Evolutionary conservation across 768 basidiomycete genomes (phyloP).

Genomic region (Cystofilobasidium bisporidii): DNA sequence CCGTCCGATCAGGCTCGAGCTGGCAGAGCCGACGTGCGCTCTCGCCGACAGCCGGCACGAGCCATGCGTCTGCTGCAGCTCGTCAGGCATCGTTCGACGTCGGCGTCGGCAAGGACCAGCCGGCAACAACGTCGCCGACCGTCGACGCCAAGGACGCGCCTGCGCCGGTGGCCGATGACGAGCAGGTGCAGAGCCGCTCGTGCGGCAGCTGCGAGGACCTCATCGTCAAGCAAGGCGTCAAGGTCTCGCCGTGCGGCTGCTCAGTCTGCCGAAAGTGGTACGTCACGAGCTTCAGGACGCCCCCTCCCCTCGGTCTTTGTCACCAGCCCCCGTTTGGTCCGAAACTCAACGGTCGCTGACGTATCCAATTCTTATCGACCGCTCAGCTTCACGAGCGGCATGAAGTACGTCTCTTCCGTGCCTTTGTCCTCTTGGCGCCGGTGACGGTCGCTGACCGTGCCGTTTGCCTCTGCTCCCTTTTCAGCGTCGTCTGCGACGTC

Average conservation of each 20-base stretch:
- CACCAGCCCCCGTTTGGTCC: no score
- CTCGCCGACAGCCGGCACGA: neutral
- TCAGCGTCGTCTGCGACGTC: constrained; percentile 24
- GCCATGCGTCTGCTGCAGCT: neutral
- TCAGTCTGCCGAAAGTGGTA: constrained; percentile 17
- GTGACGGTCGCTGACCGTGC: neutral
- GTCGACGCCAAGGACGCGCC: no score
- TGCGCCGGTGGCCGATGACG: no score
- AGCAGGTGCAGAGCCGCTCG: neutral
- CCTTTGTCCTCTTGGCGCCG: neutral
- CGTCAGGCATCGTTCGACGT: neutral
- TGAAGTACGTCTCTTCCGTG: constrained; percentile 14
- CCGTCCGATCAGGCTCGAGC: neutral
- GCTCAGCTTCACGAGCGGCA: constrained; percentile 25
- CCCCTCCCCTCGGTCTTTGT: no score
- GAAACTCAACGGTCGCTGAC: neutral
- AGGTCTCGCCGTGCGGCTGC: constrained; percentile 20
- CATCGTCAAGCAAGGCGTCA: constrained; percentile 8
- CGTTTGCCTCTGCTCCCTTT: neutral
- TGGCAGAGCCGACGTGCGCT: neutral
- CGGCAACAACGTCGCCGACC: neutral
- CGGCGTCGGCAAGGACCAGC: neutral
- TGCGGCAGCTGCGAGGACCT: constrained; percentile 19
- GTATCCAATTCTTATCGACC: neutral
- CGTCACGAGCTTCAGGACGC: neutral